Base-by-base conservation (phyloP, 2,329 filamentous ascomycete species). In the Daldinia sp. region DNA sequence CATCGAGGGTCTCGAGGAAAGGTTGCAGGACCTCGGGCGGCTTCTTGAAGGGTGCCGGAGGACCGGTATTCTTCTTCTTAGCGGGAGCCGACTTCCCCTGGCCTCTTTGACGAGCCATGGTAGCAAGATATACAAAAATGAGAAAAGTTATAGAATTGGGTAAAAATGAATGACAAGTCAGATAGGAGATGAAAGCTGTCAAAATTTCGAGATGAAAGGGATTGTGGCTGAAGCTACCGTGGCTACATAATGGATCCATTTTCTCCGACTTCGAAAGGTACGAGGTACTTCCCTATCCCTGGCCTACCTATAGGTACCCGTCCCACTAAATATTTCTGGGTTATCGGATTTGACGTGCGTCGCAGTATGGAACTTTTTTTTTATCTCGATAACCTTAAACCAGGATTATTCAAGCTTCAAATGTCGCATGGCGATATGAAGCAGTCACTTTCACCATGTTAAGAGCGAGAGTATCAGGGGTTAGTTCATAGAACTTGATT, bases 11-110 rank as follows among this genome's bases (percentile, higher is more conserved):
- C 32, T 84, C 79, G 72, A 91, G 83, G 74, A 96, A 89, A 9
- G 88, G 84, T 51, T 82, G 71, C 55, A 96, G 84, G 29, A 83
- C 81, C 49, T 85, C 76, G 0, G 91, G 86, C 0, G 87, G 87
- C 61, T 81, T 81, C 69, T 85, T 84, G 82, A 95, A 96, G 6
- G 92, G 92, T 27, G 82, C 76, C 0, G 88, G 88, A 6, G 81
- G 82, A 3, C 75, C 72, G 62, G 75, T 73, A 56, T 73, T 68
- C 45, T 68, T 72, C 58, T 64, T 68, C 56, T 68, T 71, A 63
- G 71, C 69, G 35, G 69, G 63, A 29, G 54, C 47, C 2, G 70
- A 23, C 58, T 72, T 74, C 34, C 58, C 64, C 34, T 61, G 54
- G 23, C 68, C 71, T 43, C 73, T 67, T 62, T 74, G 72, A 48